Evolutionary conservation across 164 flowering plant genomes (phyloP), one percentile per base, ranked within the genome.

Genomic region (Taxillus chinensis): DNA sequence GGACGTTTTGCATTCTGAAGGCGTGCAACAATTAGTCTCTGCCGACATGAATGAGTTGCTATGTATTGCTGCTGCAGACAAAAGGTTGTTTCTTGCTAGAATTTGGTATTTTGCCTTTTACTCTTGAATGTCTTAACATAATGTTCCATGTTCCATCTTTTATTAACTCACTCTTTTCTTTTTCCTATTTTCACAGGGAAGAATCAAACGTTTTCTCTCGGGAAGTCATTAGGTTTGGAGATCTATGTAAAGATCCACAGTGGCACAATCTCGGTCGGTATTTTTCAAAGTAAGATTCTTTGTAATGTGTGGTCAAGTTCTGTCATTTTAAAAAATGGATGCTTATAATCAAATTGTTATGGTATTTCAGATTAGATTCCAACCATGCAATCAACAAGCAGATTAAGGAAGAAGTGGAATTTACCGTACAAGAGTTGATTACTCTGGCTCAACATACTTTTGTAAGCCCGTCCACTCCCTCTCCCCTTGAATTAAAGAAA

Each of bases 151-250:
- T 62, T 42, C 13, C 57, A 50, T 14, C 45, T 11, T 41, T 40
- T 59, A 4, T 11, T 55, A 8, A 5, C 7, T 6, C 8, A 13
- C 40, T 50, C 13, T 3, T 55, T 39, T 60, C 16, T 13, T 50
- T 42, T 11, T 66, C 48, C 17, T 17, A 45, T 41, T 55, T 45
- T 45, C 71, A 42, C 57, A 85, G 90, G 75, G 83, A 81, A 70
- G 90, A 85, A 61, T 77, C 78, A 52, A 75, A 77, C 43, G 77
- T 82, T 12, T 76, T 85, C 66, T 74, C 80, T 7, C 62, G 71
- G 13, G 90, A 85, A 70, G 86, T 85, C 12, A 60, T 80, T 59
- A 73, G 90, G 49, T 85, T 85, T 69, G 90, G 90, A 49, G 68
- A 82, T 66, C 59, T 74, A 45, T 85, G 90, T 68, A 85, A 79